Conservation (phyloP, 352 stramenopile species). For the Phytophthora fragariaefolia region DNA sequence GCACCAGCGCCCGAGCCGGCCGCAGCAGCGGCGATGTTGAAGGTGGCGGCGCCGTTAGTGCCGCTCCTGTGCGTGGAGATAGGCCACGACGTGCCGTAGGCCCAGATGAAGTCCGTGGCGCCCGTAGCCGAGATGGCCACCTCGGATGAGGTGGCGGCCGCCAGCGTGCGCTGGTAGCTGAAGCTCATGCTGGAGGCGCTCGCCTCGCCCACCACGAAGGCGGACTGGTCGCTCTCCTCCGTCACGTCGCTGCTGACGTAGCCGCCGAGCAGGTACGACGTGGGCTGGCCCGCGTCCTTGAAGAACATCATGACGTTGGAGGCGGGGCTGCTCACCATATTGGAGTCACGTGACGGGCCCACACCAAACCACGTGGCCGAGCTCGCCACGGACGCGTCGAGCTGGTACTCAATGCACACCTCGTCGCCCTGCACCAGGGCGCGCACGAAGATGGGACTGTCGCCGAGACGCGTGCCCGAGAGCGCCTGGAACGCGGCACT, state of each 20-base stretch:
- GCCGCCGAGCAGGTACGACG: conserved; percentile 57
- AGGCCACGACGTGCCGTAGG: conserved; percentile 71
- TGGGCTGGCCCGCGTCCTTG: conserved; percentile 41
- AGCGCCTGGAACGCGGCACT: conserved; percentile 62
- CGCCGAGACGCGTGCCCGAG: conserved; percentile 50
- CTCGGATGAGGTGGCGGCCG: conserved; percentile 50
- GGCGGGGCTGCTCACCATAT: conserved; percentile 74
- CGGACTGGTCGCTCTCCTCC: conserved; percentile 47
- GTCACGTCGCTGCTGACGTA: conserved; percentile 57
- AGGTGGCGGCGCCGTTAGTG: conserved; percentile 60
- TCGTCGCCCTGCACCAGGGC: conserved; percentile 62
- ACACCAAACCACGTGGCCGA: conserved; percentile 68
- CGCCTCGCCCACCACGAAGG: conserved; percentile 47
- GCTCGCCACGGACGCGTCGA: conserved; percentile 47
- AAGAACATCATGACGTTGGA: conserved; percentile 83
- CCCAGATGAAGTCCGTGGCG: conserved; percentile 68
- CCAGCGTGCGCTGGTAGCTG: conserved; percentile 73
- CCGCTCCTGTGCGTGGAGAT: conserved; percentile 57
- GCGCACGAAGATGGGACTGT: conserved; percentile 67
- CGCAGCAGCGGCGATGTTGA: conserved; percentile 46
- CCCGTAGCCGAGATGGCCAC: conserved; percentile 50
- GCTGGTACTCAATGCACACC: conserved; percentile 72
- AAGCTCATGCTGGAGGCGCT: conserved; percentile 62
- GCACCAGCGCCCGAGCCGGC: conserved; percentile 15
- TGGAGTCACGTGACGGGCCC: conserved; percentile 43